A percentile compares a stretch with the other conserved stretches of the same genome.
phyloP scores from a whole-genome alignment of 768 basidiomycete species.

The Dentipellis fragilis region DNA sequence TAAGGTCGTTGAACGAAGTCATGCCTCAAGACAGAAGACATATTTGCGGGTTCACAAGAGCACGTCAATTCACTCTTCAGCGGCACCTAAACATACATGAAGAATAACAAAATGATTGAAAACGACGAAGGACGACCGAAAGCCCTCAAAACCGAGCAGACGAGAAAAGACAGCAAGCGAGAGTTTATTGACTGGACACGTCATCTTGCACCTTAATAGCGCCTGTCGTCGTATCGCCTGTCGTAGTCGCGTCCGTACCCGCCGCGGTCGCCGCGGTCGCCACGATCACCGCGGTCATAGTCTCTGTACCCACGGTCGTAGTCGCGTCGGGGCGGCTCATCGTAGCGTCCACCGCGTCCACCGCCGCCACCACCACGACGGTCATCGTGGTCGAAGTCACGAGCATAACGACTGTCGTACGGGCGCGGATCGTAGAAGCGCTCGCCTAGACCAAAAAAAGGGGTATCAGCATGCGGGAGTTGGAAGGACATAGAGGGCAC shows the following conservation, averaged over 20 bases:
- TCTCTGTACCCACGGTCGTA: slow-evolving; percentile 31
- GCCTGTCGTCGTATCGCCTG: slow-evolving; percentile 18
- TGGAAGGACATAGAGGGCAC: slow-evolving; percentile 1
- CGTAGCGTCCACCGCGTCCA: slow-evolving; percentile 26
- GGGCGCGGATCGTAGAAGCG: slow-evolving; percentile 89
- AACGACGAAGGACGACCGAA: not conserved
- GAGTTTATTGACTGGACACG: no score
- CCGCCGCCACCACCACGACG: slow-evolving; percentile 36
- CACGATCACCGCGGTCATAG: slow-evolving; percentile 26
- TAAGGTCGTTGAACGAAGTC: no score
- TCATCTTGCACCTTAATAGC: slow-evolving; percentile 22
- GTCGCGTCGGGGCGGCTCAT: slow-evolving; percentile 30
- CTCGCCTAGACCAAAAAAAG: slow-evolving; percentile 38
- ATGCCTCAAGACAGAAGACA: no score
- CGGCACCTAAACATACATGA: not conserved
- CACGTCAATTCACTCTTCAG: not conserved
- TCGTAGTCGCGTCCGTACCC: not conserved
- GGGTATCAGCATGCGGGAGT: not conserved
- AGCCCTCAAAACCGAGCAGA: not conserved
- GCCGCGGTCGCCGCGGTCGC: slow-evolving; percentile 13
- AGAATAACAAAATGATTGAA: not conserved
- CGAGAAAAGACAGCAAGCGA: not conserved
- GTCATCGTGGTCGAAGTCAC: slow-evolving; percentile 45
- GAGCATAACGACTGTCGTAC: slow-evolving; percentile 79
- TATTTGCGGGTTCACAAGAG: no score